Evolutionary conservation across 75 land plant genomes (phyloP).

Genomic region (Chamaecyparis obtusa): DNA sequence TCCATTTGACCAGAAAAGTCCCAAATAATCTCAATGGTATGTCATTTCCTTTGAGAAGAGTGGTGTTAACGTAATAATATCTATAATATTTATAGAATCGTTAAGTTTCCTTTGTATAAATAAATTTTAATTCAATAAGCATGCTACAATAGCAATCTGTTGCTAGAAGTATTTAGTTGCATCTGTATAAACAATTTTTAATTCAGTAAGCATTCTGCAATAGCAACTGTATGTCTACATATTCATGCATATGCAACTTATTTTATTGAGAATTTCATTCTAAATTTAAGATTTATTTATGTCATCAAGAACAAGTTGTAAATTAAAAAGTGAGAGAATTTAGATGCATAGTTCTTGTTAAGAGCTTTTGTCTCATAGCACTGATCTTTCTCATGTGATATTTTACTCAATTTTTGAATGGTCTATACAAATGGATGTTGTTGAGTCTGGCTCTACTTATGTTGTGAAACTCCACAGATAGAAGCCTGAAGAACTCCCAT

Average conservation of each 20-base stretch:
- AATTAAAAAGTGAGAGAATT: not conserved
- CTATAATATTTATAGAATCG: not conserved
- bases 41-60: not conserved
- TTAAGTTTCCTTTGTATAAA: not conserved
- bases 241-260: not conserved
- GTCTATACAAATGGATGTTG: constrained; percentile 80
- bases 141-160: not conserved
- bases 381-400: not conserved
- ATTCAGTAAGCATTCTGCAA: not conserved
- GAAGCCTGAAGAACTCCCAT: constrained; percentile 83
- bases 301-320: not conserved
- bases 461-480: constrained; percentile 81
- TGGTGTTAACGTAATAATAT: not conserved
- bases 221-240: not conserved
- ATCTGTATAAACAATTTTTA: not conserved
- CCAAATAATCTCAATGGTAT: not conserved
- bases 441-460: constrained; percentile 51
- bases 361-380: constrained; percentile 3
- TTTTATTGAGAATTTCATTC: constrained; percentile 15
- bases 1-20: not conserved
- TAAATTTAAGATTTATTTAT: not conserved
- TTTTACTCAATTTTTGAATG: constrained; percentile 34
- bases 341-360: constrained; percentile 6
- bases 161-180: not conserved
- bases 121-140: not conserved